phyloP scores from a whole-genome alignment of 2,329 filamentous ascomycete genomes.

The Aspergillus sp. region DNA sequence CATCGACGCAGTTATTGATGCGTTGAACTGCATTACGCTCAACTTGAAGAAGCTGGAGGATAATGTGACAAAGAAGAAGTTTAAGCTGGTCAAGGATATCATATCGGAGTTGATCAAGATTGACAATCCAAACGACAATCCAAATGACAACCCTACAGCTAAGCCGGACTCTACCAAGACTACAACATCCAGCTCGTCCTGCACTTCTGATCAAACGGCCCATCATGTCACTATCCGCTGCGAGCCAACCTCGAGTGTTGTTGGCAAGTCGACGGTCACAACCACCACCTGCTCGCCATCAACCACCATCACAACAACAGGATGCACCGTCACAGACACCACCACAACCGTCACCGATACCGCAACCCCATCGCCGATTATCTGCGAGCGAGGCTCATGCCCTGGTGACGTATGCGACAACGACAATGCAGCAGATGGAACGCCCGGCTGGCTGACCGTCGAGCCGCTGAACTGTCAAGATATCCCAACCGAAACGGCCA shows the following conservation, averaged over 20 bases:
- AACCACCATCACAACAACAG: neutral
- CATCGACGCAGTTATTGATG: too few relatives aligned
- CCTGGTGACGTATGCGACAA: neutral
- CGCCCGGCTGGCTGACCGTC: neutral
- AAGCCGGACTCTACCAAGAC: neutral
- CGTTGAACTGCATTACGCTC: too few relatives aligned
- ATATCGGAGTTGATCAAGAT: too few relatives aligned
- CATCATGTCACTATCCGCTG: constrained; percentile 3
- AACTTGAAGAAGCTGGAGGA: too few relatives aligned
- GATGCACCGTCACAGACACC: constrained; percentile 5
- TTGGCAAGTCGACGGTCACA: neutral
- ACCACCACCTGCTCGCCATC: constrained; percentile 1
- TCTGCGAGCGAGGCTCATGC: neutral
- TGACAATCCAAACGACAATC: too few relatives aligned
- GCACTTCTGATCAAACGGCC: neutral
- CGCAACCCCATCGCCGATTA: neutral
- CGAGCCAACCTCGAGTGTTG: neutral
- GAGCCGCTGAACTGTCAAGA: neutral
- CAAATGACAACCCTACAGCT: neutral
- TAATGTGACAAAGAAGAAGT: too few relatives aligned
- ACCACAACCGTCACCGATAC: neutral
- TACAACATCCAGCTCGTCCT: neutral
- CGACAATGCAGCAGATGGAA: neutral
- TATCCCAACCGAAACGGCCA: neutral
- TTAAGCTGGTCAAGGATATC: too few relatives aligned